Evolutionary conservation across 345 rosid species (phyloP).

Genomic region (Salix udensis): DNA sequence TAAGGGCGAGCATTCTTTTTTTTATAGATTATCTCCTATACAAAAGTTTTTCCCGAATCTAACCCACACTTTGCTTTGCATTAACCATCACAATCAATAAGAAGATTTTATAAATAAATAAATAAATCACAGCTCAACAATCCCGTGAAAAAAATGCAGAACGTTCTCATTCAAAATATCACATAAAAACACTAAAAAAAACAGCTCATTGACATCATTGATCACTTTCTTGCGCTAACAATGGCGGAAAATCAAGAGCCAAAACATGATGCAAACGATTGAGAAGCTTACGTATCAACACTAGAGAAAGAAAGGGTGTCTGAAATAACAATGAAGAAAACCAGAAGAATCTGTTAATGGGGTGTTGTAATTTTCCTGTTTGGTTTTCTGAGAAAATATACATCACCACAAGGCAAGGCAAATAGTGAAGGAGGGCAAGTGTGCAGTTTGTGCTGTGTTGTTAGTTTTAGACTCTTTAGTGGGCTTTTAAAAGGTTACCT

Average conservation of each 20-base stretch:
- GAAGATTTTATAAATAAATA: no score
- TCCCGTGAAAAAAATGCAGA: background rate
- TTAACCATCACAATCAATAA: background rate
- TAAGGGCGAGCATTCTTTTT: background rate
- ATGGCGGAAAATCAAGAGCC: background rate
- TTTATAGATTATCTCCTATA: background rate
- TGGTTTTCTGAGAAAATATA: background rate
- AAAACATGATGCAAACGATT: background rate
- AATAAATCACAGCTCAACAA: background rate
- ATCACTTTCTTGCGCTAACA: background rate
- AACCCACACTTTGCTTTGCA: background rate
- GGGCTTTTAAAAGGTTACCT: background rate
- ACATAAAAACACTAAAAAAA: background rate
- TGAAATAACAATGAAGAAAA: background rate
- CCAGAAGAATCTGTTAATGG: background rate
- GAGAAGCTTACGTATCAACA: conserved; percentile 7
- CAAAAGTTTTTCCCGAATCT: background rate
- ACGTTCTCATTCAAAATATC: background rate
- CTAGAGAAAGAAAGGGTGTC: background rate
- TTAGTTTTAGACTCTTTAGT: background rate
- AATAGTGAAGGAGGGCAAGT: background rate
- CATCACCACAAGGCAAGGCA: background rate
- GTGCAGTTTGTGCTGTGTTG: background rate
- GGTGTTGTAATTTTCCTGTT: background rate
- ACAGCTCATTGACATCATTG: background rate